phyloP scores from a whole-genome alignment of 2,329 filamentous ascomycete species.

The Pyrenophora graminea region DNA sequence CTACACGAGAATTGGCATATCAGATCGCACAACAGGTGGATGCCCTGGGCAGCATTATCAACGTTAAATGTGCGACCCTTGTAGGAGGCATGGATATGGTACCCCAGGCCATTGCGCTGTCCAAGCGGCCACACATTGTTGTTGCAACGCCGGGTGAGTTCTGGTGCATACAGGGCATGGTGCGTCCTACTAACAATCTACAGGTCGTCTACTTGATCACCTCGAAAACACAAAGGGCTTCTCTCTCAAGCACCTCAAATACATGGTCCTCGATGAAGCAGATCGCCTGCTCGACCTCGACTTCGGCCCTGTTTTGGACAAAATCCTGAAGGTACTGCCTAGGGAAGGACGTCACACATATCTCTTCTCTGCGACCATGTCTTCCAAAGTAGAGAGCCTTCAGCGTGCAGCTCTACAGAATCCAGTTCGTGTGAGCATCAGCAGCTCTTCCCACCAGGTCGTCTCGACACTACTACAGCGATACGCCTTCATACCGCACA shows the following conservation, averaged over 20 bases:
- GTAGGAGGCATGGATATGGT: conserved; percentile 98
- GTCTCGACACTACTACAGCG: conserved; percentile 86
- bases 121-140: conserved; percentile 93
- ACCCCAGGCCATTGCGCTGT: conserved; percentile 83
- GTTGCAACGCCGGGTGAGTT: conserved; percentile 75
- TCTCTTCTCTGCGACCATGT: conserved; percentile 94
- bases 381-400: conserved; percentile 87
- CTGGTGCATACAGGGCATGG: no score
- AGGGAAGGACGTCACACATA: conserved; percentile 62
- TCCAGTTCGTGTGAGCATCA: conserved; percentile 81
- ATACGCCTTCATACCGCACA: conserved; percentile 76
- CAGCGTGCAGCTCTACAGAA: conserved; percentile 87
- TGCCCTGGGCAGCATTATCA: conserved; percentile 82
- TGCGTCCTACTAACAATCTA: neutral
- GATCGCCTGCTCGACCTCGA: conserved; percentile 91
- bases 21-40: conserved; percentile 91
- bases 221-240: conserved; percentile 97
- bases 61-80: conserved; percentile 82
- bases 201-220: conserved; percentile 82
- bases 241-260: conserved; percentile 78
- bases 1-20: conserved; percentile 88
- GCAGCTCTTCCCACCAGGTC: conserved; percentile 83
- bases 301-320: conserved; percentile 90
- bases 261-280: conserved; percentile 93
- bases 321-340: conserved; percentile 87